These are phyloP conservation scores for Huntiella abstrusa DNA, from an alignment of 2,329 filamentous ascomycete species.

Conservation along the genomic window DNA sequence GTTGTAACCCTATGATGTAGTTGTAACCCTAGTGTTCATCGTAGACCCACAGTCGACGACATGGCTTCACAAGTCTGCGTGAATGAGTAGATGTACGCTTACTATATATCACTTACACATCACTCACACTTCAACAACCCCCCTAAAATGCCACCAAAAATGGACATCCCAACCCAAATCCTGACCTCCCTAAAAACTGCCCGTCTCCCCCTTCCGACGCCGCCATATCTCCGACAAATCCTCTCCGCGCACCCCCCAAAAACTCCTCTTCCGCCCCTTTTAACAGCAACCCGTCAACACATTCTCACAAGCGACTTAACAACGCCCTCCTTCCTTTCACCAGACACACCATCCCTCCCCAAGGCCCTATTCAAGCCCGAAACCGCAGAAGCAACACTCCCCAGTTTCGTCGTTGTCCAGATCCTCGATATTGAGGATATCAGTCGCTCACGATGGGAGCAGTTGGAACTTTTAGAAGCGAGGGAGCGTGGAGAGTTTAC, in stretches of 20 bases:
- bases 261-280: constrained; percentile 42
- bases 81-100: too few species aligned
- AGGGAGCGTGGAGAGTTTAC: constrained; percentile 54
- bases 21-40: not conserved
- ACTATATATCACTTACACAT: not conserved
- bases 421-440: constrained; percentile 77
- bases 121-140: not conserved
- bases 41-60: not conserved
- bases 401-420: constrained; percentile 53
- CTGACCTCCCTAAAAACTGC: constrained; percentile 30
- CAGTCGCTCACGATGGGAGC: constrained; percentile 60
- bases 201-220: constrained; percentile 32
- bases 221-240: constrained; percentile 45
- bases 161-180: constrained; percentile 28
- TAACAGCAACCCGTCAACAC: constrained; percentile 64
- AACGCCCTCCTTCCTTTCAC: constrained; percentile 30
- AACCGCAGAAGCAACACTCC: constrained; percentile 36
- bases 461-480: constrained; percentile 65
- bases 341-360: constrained; percentile 15
- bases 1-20: too few species aligned
- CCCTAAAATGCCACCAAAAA: constrained; percentile 9
- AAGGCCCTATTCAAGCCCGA: constrained; percentile 26
- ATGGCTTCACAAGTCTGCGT: not conserved
- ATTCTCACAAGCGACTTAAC: constrained; percentile 64
- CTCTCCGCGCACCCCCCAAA: constrained; percentile 36